Conservation (phyloP, 129 eudicot species). For the Lactuca saligna region DNA sequence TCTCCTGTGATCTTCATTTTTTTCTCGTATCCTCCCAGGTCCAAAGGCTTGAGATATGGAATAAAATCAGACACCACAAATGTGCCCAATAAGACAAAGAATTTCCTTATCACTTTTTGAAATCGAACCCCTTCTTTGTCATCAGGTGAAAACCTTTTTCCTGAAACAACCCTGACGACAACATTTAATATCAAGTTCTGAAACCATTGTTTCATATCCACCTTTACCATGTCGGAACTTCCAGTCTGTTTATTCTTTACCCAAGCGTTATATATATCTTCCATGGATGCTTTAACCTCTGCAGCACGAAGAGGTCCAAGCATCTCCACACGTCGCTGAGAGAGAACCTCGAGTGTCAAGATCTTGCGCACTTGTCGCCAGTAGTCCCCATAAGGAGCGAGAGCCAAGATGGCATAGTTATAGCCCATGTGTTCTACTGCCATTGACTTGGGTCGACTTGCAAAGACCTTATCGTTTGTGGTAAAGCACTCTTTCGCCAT, state of each 20-base stretch:
- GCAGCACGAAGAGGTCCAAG: constrained; percentile 18
- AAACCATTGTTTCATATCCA: constrained; percentile 9
- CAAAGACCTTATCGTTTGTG: too few species aligned
- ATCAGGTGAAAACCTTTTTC: too few species aligned
- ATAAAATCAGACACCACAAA: constrained; percentile 13
- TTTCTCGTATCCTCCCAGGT: too few species aligned
- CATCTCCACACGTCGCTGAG: constrained; percentile 25
- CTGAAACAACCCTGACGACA: too few species aligned
- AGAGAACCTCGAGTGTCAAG: constrained; percentile 20
- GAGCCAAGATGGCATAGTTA: too few species aligned
- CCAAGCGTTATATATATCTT: constrained; percentile 17
- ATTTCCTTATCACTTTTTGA: neutral
- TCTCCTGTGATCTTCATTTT: too few species aligned
- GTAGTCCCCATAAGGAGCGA: neutral
- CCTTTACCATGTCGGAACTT: constrained; percentile 7
- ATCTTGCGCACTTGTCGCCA: constrained; percentile 38
- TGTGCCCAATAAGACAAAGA: neutral
- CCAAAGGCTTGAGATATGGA: too few species aligned
- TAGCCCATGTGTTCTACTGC: too few species aligned
- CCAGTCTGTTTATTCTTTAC: neutral
- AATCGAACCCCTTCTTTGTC: constrained; percentile 15
- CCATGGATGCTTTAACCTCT: constrained; percentile 10
- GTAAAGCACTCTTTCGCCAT: too few species aligned
- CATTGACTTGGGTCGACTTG: too few species aligned
- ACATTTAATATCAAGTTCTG: too few species aligned